Evolutionary conservation across 169 alveolate species (phyloP), one percentile per base, ranked within the genome.

Genomic region (Eimeria tenella): DNA sequence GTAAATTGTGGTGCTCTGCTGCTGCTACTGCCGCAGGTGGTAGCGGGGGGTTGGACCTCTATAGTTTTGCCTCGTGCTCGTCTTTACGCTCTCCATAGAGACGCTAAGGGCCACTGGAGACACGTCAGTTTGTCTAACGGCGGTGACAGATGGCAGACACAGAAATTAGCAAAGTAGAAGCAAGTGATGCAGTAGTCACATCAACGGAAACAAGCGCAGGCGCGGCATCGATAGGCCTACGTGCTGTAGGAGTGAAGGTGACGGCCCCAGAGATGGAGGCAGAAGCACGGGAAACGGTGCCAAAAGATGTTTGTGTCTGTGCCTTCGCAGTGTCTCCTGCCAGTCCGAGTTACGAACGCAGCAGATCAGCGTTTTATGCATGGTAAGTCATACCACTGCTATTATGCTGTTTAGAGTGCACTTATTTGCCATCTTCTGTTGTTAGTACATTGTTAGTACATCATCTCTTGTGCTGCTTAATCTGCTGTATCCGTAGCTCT

Each of bases 1-100:
- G 42, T 31, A 31, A 1, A 2, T 31, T 31, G 42, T 31, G 42
- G 82, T 42, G 82, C 58, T 42, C 84, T 56, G 63, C 91, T 60
- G 31, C 91, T 83, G 63, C n/a, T 7, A 6, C 60, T 58, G 91
- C 6, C 21, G 56, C 91, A 83, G 91, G 91, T 83, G 60, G 60
- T 83, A 13, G 91, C 63, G 49, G 91, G 91, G n/a, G 91, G 91
- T 6, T 83, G 91, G 91, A 83, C 91, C 23, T 83, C 91, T 15
- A 77, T 83, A 77, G 79, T 83, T 21, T 62, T 83, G 17, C 91
- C 91, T 1, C 58, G 91, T 10, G 0, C 91, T 58, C 91, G 91
- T 13, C 91, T 60, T 17, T 83, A 83, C 55, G 91, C 91, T 4
- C 91, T 83, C 4, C 91, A 83, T 49, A 83, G 91, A 42, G 52